Evolutionary conservation across 2,329 filamentous ascomycete genomes (phyloP).

Genomic region (Calonectria henricotiae): DNA sequence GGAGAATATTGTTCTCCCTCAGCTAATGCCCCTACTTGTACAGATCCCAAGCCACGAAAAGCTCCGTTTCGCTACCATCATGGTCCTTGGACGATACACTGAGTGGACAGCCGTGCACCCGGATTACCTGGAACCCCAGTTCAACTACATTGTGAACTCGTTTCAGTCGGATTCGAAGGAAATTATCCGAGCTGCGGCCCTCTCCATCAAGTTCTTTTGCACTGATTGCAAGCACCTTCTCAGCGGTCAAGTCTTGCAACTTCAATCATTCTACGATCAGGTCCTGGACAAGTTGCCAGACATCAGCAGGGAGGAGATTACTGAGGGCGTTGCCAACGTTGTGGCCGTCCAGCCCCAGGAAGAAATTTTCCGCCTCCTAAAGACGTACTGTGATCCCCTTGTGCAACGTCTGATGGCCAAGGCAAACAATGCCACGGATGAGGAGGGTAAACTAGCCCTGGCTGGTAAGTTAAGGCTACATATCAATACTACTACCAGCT

Average conservation of each 20-base stretch:
- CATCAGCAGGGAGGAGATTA: constrained; percentile 94
- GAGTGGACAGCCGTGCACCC: constrained; percentile 98
- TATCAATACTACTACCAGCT: not conserved
- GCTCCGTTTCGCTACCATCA: constrained; percentile 97
- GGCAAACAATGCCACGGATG: constrained; percentile 87
- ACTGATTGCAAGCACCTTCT: constrained; percentile 93
- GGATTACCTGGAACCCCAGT: constrained; percentile 91
- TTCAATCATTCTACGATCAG: constrained; percentile 94
- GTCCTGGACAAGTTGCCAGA: constrained; percentile 89
- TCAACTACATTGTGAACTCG: constrained; percentile 95
- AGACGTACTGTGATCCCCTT: constrained; percentile 93
- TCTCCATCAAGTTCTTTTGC: constrained; percentile 98
- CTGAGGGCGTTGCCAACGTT: constrained; percentile 94
- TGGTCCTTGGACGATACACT: constrained; percentile 96
- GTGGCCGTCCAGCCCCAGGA: constrained; percentile 87
- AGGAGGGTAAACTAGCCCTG: constrained; percentile 87
- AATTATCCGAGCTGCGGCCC: constrained; percentile 90
- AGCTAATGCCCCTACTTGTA: constrained; percentile 93
- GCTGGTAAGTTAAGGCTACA: constrained; percentile 74
- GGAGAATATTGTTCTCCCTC: constrained; percentile 88
- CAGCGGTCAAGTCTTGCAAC: constrained; percentile 85
- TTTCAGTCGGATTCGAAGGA: constrained; percentile 93
- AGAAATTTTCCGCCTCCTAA: constrained; percentile 88
- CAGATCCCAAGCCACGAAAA: constrained; percentile 97
- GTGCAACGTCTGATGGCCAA: constrained; percentile 88